Conservation (phyloP, 1,139 yeast genomes). For the Tardiomyces digboiensis region DNA sequence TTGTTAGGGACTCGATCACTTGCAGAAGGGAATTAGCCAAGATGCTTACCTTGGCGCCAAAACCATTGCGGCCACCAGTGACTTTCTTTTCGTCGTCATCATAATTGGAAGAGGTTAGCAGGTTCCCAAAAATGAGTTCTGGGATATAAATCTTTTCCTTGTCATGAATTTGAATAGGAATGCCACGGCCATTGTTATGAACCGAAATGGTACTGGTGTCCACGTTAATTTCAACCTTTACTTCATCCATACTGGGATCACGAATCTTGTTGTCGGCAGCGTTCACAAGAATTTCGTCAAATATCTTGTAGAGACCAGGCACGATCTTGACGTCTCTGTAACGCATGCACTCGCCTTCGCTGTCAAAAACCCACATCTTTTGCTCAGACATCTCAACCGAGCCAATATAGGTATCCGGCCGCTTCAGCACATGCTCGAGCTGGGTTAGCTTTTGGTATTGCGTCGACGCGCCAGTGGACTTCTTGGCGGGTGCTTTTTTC, state of each 20-base stretch:
- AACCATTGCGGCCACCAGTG: slow-evolving; percentile 98
- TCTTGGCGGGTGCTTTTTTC: slow-evolving; percentile 15
- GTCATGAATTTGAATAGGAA: slow-evolving; percentile 88
- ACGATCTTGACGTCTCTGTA: slow-evolving; percentile 60
- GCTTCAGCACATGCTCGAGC: slow-evolving; percentile 88
- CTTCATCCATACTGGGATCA: slow-evolving; percentile 80
- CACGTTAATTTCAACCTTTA: slow-evolving; percentile 70
- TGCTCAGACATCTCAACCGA: slow-evolving; percentile 77
- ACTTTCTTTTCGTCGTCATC: slow-evolving; percentile 94
- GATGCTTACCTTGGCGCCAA: slow-evolving; percentile 67
- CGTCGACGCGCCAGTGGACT: slow-evolving; percentile 43
- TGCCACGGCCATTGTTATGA: slow-evolving; percentile 91
- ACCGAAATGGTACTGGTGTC: slow-evolving; percentile 72
- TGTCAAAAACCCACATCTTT: slow-evolving; percentile 82
- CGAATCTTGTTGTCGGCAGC: slow-evolving; percentile 98
- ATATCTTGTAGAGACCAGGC: slow-evolving; percentile 93
- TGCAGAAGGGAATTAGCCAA: not conserved
- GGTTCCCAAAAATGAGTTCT: slow-evolving; percentile 91
- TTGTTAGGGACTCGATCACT: not conserved
- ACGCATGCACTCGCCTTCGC: slow-evolving; percentile 60
- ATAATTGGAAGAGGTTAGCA: slow-evolving; percentile 91
- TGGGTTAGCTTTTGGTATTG: slow-evolving; percentile 93
- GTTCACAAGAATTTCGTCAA: slow-evolving; percentile 94
- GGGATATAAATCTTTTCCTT: slow-evolving; percentile 94
- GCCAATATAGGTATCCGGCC: slow-evolving; percentile 98